Conservation (phyloP, 1,284 basidiomycete species). For the Austropuccinia psidii region DNA sequence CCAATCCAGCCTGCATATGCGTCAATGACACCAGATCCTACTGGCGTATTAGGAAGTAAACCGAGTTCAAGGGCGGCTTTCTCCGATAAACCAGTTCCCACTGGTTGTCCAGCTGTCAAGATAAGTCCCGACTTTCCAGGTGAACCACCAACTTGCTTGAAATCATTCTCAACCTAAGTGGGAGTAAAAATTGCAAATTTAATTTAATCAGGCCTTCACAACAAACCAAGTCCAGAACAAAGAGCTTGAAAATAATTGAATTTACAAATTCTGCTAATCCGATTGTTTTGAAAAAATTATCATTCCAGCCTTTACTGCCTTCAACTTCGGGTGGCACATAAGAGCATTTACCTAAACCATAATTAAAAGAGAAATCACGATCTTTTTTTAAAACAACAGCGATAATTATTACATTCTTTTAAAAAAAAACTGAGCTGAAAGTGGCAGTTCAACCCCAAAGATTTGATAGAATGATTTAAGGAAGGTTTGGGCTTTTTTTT, state of each 20-base stretch:
- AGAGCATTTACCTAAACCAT: slow-evolving; percentile 62
- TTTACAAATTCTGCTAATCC: slow-evolving; percentile 63
- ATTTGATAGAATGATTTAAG: background rate
- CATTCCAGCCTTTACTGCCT: slow-evolving; percentile 64
- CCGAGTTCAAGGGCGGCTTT: slow-evolving; percentile 77
- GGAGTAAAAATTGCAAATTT: too few relatives aligned
- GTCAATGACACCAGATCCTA: slow-evolving; percentile 90
- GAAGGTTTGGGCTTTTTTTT: too few relatives aligned
- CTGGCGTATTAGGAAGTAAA: slow-evolving; percentile 75
- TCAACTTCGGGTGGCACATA: slow-evolving; percentile 66
- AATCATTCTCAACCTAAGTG: slow-evolving; percentile 55
- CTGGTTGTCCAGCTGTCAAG: slow-evolving; percentile 82
- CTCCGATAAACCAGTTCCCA: slow-evolving; percentile 73
- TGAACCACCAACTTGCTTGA: slow-evolving; percentile 68
- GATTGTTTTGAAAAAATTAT: slow-evolving; percentile 75
- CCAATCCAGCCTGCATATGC: slow-evolving; percentile 99
- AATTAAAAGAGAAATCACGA: slow-evolving; percentile 20
- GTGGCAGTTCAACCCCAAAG: background rate
- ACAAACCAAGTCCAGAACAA: background rate
- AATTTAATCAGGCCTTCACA: background rate
- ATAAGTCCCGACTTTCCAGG: slow-evolving; percentile 57
- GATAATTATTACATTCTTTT: too few relatives aligned
- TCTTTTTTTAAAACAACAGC: slow-evolving; percentile 9
- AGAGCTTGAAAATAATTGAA: background rate
- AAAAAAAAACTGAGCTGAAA: background rate